Evolutionary conservation across 1,284 basidiomycete genomes (phyloP).

Genomic region (Sphaerobolus stellatus): DNA sequence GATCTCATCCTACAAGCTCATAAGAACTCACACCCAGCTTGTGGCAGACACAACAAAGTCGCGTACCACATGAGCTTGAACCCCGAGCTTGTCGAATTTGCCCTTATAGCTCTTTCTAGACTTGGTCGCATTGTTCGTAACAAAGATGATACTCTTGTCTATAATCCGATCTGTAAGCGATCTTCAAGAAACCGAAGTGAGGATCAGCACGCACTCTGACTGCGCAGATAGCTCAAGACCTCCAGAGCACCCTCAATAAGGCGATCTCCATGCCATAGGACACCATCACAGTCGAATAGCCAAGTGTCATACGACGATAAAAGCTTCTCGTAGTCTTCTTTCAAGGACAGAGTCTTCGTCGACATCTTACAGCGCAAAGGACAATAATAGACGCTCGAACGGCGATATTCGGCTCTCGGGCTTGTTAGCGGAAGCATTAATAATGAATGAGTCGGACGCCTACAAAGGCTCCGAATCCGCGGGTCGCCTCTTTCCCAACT

Average conservation of each 20-base stretch:
- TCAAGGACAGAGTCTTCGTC: constrained; percentile 2
- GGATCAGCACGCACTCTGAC: constrained; percentile 49
- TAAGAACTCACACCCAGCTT: not conserved
- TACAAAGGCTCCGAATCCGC: too few species aligned
- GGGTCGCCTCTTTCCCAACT: too few species aligned
- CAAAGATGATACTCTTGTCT: constrained; percentile 91
- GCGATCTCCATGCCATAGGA: constrained; percentile 86
- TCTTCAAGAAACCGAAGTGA: not conserved
- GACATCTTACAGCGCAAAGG: not conserved
- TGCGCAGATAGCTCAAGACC: constrained; percentile 67
- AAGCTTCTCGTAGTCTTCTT: constrained; percentile 54
- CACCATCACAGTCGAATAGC: constrained; percentile 97
- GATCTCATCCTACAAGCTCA: constrained; percentile 97
- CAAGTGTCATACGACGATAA: constrained; percentile 86
- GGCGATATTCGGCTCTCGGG: not conserved
- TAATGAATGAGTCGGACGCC: too few species aligned
- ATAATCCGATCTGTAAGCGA: constrained; percentile 17
- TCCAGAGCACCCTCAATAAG: constrained; percentile 77
- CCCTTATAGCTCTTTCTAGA: constrained; percentile 83
- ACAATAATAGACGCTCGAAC: too few species aligned
- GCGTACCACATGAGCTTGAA: constrained; percentile 81
- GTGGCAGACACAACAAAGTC: not conserved
- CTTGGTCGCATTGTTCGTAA: constrained; percentile 98
- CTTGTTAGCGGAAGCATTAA: too few species aligned
- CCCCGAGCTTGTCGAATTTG: constrained; percentile 89